phyloP scores from a whole-genome alignment of 306 rosid genomes.

The Cicer cuneatum region DNA sequence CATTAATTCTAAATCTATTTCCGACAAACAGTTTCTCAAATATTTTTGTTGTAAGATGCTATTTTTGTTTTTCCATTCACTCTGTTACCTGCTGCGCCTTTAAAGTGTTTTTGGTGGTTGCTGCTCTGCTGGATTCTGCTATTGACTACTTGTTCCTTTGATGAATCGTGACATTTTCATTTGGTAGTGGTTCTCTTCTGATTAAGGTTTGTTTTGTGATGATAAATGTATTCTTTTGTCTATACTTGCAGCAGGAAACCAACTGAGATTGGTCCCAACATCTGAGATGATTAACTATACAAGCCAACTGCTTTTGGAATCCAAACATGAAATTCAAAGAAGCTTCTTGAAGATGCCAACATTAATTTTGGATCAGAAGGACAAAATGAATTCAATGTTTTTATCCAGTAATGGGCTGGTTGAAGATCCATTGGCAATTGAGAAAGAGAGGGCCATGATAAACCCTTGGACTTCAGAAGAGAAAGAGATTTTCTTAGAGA shows the following conservation, averaged over 20 bases:
- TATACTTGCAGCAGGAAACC: constrained; percentile 56
- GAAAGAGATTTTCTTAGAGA: constrained; percentile 62
- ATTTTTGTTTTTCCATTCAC: neutral
- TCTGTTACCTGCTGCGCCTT: neutral
- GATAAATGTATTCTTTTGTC: neutral
- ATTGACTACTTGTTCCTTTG: neutral
- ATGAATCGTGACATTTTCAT: neutral
- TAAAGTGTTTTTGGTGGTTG: neutral
- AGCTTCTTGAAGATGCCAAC: constrained; percentile 81
- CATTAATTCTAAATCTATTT: too few relatives aligned
- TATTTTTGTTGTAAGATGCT: neutral
- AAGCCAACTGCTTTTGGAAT: constrained; percentile 64
- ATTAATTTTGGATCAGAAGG: constrained; percentile 73
- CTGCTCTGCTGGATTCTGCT: neutral
- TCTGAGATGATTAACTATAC: constrained; percentile 59
- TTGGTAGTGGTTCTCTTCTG: neutral
- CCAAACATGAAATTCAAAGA: constrained; percentile 58
- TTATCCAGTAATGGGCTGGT: constrained; percentile 75
- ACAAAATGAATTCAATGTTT: constrained; percentile 64
- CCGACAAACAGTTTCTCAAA: neutral
- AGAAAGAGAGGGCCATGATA: constrained; percentile 76
- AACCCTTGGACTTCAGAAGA: constrained; percentile 91
- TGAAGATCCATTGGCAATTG: constrained; percentile 83
- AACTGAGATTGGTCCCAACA: constrained; percentile 60
- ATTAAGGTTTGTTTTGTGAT: neutral